Base-by-base conservation (phyloP, 129 eudicot genomes). In the Chrysanthemum makinoi region DNA sequence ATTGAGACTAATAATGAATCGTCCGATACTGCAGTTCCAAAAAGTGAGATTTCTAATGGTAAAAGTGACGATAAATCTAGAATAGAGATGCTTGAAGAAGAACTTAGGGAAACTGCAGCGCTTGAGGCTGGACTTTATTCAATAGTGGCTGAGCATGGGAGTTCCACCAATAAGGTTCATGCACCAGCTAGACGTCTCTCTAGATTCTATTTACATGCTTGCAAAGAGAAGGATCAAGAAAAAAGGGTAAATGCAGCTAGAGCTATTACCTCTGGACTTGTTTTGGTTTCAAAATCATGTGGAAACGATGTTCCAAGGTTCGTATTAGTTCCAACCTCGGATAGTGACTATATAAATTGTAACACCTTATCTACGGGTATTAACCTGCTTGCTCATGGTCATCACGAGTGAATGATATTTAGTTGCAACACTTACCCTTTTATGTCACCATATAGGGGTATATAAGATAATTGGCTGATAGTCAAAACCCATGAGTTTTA, bases 251-350 rank as follows among this genome's bases (percentile, higher is more conserved):
- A 83, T 78, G 95, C 89, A 35, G 96, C 98, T 55, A 81, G 88
- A 80, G 85, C 96, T 72, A 79, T 82, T 46, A 73, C 75, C 10
- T 87, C 96, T 16, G 98, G 98, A 28, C 77, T 93, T 47, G 83
- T 87, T 89, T 76, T 93, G 88, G 96, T 89, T 74, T 83, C 92
- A 50, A 93, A 93, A 80, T 89, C 98, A 30, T 93, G 96, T 76
- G 98, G 98, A 76, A 89, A 87, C 82, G 98, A 93, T 80, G 96
- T 89, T 65, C 86, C 98, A 55, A 93, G 98, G 98, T 92, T 65
- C 28, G 65, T 56, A 9, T 61, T 64, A 33, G 8, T 17, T 59
- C 57, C 52, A 17, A 56, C 54, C 53, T 56, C 35, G 20, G 54
- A 52, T 52, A 13, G 8, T 52, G n/a, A 52, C 0, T 52, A 3